Evolutionary conservation across 495 filamentous ascomycete species (phyloP), one percentile per base, ranked within the genome.

Genomic region (Daldinia loculata): DNA sequence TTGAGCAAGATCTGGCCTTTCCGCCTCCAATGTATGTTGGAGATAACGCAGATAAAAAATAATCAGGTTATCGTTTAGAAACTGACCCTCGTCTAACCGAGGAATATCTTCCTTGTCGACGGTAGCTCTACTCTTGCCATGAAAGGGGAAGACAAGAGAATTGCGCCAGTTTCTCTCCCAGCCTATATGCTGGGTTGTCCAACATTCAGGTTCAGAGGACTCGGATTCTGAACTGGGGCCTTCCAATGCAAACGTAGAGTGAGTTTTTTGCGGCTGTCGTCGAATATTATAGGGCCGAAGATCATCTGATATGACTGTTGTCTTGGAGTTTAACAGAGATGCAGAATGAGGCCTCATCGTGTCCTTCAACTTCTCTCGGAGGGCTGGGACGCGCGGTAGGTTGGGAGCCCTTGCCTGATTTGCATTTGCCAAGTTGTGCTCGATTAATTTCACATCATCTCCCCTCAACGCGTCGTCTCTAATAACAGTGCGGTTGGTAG

Each of bases 31-130:
- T 57, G 88, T 79, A 64, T 90, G 84, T 75, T 95, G 88, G 14
- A 97, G 80, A 72, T 90, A 92, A 29, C 88, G 88, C 38, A 97
- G 84, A 72, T 95, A 96, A 76, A 97, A 98, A 19, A 84, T 88
- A 61, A 99, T 90, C 29, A 99, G 80, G 75, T 93, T 97, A 80
- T 99, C 95, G 71, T 99, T 99, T 17, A 99, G 77, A 61, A 91
- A 97, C 71, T 97, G 85, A n/a, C 88, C 89, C 66, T 93, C 92
- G 58, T 94, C 90, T 19, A 98, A 84, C 38, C 93, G 86, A 22
- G 87, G 83, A 56, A 97, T 89, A 77, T 99, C 95, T 17, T 87
- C 84, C 67, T 89, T 89, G 61, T 92, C 88, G 14, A 98, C 92
- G 24, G 89, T 90, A 17, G 91, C 88, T 68, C 89, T 89, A 68